phyloP scores from a whole-genome alignment of 371 early-diverging fungal genomes.

The Rhizopus delemar region DNA sequence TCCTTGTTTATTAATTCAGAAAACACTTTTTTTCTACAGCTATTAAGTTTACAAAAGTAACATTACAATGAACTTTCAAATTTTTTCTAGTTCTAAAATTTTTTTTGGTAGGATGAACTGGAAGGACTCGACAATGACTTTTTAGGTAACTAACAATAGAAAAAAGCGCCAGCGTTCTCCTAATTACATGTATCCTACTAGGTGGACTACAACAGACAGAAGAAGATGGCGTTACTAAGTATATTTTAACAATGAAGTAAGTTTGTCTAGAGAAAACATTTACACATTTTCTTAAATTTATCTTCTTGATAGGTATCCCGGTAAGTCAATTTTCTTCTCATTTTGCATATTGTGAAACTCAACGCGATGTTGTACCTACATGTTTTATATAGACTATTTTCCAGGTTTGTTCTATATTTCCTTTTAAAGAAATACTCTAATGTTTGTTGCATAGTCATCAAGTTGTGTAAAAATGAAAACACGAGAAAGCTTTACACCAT shows the following conservation, averaged over 20 bases:
- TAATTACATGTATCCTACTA: background rate
- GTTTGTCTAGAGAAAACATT: background rate
- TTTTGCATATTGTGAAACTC: background rate
- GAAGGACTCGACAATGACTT: conserved; percentile 78
- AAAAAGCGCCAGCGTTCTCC: background rate
- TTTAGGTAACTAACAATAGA: conserved; percentile 42
- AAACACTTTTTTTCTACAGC: conserved; percentile 22
- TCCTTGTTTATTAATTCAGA: background rate
- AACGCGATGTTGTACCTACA: background rate
- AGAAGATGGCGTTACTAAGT: conserved; percentile 65
- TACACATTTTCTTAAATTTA: background rate
- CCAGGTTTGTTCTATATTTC: conserved; percentile 37
- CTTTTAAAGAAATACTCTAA: background rate
- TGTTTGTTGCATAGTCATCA: conserved; percentile 38
- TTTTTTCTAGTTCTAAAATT: background rate
- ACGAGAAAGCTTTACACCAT: conserved; percentile 57
- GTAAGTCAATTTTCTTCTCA: conserved; percentile 17
- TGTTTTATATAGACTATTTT: conserved; percentile 34
- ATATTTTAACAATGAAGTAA: conserved; percentile 77
- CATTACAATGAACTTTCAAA: background rate
- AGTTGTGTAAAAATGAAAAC: conserved; percentile 60
- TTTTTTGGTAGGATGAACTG: conserved; percentile 62
- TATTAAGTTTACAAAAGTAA: conserved; percentile 48
- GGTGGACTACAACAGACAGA: conserved; percentile 53
- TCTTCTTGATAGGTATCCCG: conserved; percentile 37